These are phyloP conservation scores for Fusarium sp. DNA, from an alignment of 2,329 filamentous ascomycete genomes.

Conservation along the genomic window DNA sequence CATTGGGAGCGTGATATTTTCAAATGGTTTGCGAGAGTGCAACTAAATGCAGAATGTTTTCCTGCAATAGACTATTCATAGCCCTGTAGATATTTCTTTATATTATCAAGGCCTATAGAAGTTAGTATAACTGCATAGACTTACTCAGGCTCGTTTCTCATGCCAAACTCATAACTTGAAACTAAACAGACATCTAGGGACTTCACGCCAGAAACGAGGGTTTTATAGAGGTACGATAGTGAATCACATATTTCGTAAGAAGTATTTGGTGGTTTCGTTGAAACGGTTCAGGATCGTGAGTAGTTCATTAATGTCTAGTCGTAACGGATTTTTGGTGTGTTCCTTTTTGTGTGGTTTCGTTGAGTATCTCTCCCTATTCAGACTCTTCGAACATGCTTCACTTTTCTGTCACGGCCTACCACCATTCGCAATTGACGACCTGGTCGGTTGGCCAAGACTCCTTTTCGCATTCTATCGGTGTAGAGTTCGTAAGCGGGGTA, in stretches of 20 bases:
- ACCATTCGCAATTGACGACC: conserved; percentile 71
- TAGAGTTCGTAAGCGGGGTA: conserved; percentile 80
- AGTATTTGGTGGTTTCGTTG: conserved; percentile 17
- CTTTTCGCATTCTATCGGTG: conserved; percentile 67
- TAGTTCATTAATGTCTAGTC: conserved; percentile 39
- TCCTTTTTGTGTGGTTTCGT: conserved; percentile 3
- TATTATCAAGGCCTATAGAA: not conserved
- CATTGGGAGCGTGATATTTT: conserved; percentile 28
- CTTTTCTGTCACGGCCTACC: conserved; percentile 69
- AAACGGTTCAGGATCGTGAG: conserved; percentile 30
- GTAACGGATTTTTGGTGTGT: conserved; percentile 12
- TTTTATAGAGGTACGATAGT: conserved; percentile 29
- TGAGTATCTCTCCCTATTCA: conserved; percentile 25
- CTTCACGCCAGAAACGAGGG: not conserved
- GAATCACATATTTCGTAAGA: conserved; percentile 23
- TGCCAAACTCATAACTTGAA: not conserved
- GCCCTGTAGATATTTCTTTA: not conserved
- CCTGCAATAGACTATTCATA: not conserved
- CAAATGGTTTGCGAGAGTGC: conserved; percentile 28
- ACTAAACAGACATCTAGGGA: not conserved
- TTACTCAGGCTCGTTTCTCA: not conserved
- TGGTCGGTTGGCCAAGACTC: conserved; percentile 63
- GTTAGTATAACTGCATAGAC: not conserved
- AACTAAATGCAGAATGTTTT: not conserved
- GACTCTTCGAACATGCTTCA: conserved; percentile 67